phyloP scores from a whole-genome alignment of 495 filamentous ascomycete genomes.

The Penicillium soppii region DNA sequence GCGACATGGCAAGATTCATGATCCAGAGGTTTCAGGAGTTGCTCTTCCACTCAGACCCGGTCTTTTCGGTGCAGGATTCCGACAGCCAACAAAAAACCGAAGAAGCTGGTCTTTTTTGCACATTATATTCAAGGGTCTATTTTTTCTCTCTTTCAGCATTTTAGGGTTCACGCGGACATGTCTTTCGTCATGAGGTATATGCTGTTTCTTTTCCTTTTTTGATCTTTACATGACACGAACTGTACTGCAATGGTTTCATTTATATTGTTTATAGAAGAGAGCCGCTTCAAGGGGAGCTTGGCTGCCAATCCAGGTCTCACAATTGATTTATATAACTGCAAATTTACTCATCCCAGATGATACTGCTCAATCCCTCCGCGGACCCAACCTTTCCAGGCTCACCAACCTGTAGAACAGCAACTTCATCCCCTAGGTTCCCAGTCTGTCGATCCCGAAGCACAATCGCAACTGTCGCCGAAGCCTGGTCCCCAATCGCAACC shows the following conservation, averaged over 20 bases:
- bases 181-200: conserved; percentile 15
- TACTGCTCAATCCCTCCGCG: conserved; percentile 50
- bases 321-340: neutral
- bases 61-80: conserved; percentile 20
- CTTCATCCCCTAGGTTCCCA: conserved; percentile 52
- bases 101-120: conserved; percentile 28
- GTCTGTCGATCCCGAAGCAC: conserved; percentile 55
- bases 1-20: neutral
- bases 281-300: neutral
- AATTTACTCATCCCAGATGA: conserved; percentile 59
- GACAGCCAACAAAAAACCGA: conserved; percentile 15
- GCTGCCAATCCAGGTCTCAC: neutral
- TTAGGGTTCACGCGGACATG: conserved; percentile 7
- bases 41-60: neutral
- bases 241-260: conserved; percentile 12
- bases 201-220: conserved; percentile 2
- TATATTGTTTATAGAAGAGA: conserved; percentile 5
- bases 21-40: conserved; percentile 3
- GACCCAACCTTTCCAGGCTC: conserved; percentile 38
- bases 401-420: conserved; percentile 42
- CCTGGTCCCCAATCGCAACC: conserved; percentile 63
- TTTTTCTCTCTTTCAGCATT: conserved; percentile 19
- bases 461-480: conserved; percentile 56
- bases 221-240: conserved; percentile 14
- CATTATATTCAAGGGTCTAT: conserved; percentile 6